phyloP scores from a whole-genome alignment of 129 eudicot species.

The Helichrysum umbraculigerum region DNA sequence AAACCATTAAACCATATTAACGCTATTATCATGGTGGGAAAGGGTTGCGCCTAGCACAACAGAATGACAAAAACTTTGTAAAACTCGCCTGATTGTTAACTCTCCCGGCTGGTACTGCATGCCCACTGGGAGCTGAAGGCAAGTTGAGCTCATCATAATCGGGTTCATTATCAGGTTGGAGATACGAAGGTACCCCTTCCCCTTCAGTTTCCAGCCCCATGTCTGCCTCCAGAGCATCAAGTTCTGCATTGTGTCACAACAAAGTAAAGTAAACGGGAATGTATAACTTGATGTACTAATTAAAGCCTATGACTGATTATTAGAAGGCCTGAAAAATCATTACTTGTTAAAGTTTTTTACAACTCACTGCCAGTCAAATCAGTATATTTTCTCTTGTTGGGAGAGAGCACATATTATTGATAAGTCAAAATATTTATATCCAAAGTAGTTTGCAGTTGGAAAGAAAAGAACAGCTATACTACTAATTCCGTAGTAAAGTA shows the following conservation, averaged over 20 bases:
- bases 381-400: not conserved
- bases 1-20: not conserved
- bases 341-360: too few species aligned
- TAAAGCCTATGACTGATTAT: too few species aligned
- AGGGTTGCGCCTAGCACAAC: not conserved
- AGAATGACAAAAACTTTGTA: constrained; percentile 1
- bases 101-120: constrained; percentile 53
- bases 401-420: not conserved
- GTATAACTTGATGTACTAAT: not conserved
- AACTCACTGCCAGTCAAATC: not conserved
- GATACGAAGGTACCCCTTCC: constrained; percentile 87
- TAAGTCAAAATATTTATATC: not conserved
- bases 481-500: not conserved
- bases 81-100: constrained; percentile 47
- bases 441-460: constrained; percentile 3
- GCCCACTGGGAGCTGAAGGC: constrained; percentile 80
- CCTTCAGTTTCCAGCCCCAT: constrained; percentile 78
- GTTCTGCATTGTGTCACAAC: constrained; percentile 41
- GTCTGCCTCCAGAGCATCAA: constrained; percentile 87
- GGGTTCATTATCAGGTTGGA: constrained; percentile 72
- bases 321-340: too few species aligned
- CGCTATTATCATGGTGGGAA: not conserved
- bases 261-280: not conserved
- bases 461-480: not conserved
- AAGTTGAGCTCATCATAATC: constrained; percentile 68